Evolutionary conservation across 2,329 filamentous ascomycete species (phyloP), one percentile per base, ranked within the genome.

Genomic region (Aspergillus ibericus): DNA sequence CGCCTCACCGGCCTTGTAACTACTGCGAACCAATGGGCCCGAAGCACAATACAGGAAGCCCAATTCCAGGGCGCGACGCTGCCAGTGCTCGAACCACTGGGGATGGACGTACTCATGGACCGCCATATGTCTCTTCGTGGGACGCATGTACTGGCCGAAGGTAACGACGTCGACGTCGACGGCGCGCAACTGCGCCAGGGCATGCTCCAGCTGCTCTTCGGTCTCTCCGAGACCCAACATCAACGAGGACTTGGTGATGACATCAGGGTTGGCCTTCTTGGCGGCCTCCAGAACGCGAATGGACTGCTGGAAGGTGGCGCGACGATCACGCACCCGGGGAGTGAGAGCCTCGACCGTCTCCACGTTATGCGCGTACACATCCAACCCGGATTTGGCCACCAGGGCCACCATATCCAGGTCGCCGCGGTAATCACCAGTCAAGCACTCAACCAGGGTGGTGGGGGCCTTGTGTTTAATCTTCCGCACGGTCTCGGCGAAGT

Each of bases 81-180:
- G 86, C 95, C 95, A 99, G 70, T 90, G 80, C 72, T 98, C 93
- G 72, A 99, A 99, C 62, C 88, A 87, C 61, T 90, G 91, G 0
- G 95, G 95, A 0, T 92, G 93, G 48, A 99, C 85, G 74, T 99
- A 99, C 75, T 93, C 92, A 71, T 96, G 90, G 32, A 99, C 95
- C 76, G 96, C 89, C 86, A 99, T 93, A 76, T 99, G 95, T 46
- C 93, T 86, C 82, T 98, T 99, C 4, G 95, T 99, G 1, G 95
- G 95, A 10, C 93, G 91, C 95, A 99, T 99, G 81, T 99, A 99
- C 81, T 99, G 95, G n/a, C 95, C 95, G 67, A 99, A 99, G 0
- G 95, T 99, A 58, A 99, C 92, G 12, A 99, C 92, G 68, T 99
- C 95, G 47, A 97, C 93, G 60, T 90, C 81, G 58, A 87, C 84